Conservation (phyloP, 2,329 filamentous ascomycete genomes). For the Arthrocladium fulminans region DNA sequence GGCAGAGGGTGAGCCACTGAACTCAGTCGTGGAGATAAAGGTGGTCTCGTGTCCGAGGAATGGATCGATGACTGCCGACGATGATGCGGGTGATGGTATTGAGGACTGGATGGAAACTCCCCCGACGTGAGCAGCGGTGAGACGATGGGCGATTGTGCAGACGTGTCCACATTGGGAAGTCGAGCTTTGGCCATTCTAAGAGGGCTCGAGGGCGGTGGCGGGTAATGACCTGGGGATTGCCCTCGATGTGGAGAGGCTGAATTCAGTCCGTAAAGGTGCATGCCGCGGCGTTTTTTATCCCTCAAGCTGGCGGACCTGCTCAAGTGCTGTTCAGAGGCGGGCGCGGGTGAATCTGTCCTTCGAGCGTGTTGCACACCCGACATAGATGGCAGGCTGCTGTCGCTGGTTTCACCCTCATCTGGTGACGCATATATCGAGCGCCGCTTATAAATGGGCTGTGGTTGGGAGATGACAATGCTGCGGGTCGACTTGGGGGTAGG, state of each 20-base stretch:
- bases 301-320: slow-evolving; percentile 67
- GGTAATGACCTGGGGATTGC: slow-evolving; percentile 71
- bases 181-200: slow-evolving; percentile 78
- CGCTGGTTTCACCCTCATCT: slow-evolving; percentile 78
- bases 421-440: slow-evolving; percentile 66
- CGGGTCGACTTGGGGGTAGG: slow-evolving; percentile 81
- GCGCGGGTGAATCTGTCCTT: slow-evolving; percentile 81
- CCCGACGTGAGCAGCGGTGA: slow-evolving; percentile 78
- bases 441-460: slow-evolving; percentile 57
- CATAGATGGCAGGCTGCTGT: slow-evolving; percentile 75
- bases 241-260: slow-evolving; percentile 69
- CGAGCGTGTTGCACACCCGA: slow-evolving; percentile 62
- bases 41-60: slow-evolving; percentile 61
- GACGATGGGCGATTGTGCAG: slow-evolving; percentile 62
- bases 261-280: slow-evolving; percentile 65
- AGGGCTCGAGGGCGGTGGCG: slow-evolving; percentile 73
- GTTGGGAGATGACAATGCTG: slow-evolving; percentile 49
- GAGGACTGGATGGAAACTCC: slow-evolving; percentile 53
- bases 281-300: slow-evolving; percentile 76
- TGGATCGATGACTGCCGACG: slow-evolving; percentile 85
- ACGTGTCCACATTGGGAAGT: slow-evolving; percentile 44
- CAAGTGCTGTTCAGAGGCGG: slow-evolving; percentile 61
- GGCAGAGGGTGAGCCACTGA: slow-evolving; percentile 75
- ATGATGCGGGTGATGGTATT: slow-evolving; percentile 55
- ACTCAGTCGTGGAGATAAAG: slow-evolving; percentile 68